A percentile compares a stretch with the other conserved stretches of the same genome.
These are phyloP conservation scores for Zymoseptoria crescenta DNA, from an alignment of 2,329 filamentous ascomycete genomes.

Conservation along the genomic window DNA sequence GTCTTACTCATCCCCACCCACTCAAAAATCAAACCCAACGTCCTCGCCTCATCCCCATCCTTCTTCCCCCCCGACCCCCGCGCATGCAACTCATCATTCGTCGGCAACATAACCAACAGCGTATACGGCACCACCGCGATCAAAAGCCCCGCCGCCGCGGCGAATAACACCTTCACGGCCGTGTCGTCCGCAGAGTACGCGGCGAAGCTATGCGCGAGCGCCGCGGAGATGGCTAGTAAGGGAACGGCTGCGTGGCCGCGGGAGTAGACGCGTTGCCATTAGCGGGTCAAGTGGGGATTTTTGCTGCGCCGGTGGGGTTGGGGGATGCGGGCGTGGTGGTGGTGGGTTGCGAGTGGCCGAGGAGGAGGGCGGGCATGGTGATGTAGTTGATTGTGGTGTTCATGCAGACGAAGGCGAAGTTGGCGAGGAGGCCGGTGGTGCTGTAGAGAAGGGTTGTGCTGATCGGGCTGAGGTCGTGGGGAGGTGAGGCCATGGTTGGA, in stretches of 20 bases:
- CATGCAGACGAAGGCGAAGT: not conserved
- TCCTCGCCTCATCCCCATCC: not conserved
- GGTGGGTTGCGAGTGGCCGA: not conserved
- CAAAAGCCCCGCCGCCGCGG: not conserved
- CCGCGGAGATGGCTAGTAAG: not conserved
- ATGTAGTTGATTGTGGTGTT: not conserved
- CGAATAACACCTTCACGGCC: not conserved
- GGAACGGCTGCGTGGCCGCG: not conserved
- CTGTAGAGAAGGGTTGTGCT: not conserved
- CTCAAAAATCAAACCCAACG: not conserved
- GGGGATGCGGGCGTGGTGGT: not conserved
- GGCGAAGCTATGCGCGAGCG: not conserved
- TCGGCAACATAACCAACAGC: slow-evolving; percentile 3
- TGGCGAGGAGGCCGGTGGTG: not conserved
- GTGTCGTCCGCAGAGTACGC: not conserved
- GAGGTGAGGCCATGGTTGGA: not conserved
- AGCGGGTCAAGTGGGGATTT: not conserved
- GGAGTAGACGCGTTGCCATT: not conserved
- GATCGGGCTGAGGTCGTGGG: not conserved
- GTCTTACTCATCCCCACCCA: not conserved
- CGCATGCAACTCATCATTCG: slow-evolving; percentile 1
- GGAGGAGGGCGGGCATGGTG: not conserved
- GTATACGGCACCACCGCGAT: slow-evolving; percentile 6
- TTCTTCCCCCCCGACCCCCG: not conserved
- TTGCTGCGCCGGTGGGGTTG: not conserved